Evolutionary conservation across 2,329 filamentous ascomycete species (phyloP), one percentile per base, ranked within the genome.

Genomic region (Ophiostoma quercus): DNA sequence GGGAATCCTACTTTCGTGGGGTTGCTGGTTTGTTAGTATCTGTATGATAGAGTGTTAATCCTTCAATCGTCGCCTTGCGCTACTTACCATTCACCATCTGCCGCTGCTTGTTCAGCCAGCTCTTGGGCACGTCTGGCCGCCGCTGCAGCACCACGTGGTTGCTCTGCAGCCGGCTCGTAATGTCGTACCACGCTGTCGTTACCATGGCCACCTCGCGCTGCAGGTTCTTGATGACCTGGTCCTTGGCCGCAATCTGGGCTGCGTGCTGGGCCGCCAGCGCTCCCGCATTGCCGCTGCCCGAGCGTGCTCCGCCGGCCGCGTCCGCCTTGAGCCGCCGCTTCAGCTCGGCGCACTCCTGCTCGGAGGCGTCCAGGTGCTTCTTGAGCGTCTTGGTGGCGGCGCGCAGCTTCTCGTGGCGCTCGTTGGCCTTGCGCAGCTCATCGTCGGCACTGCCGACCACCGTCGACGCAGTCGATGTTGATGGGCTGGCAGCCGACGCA

Each of bases 61-160:
- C 9, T 47, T 4, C 14, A n/a, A n/a, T n/a, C 43, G 6, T 47
- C 43, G 41, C 41, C 14, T 16, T 14, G 3, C 41, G 1, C 12
- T 16, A 60, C 47, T 54, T 14, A 54, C 43, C 84, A 78, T 89
- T 88, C 74, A 90, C 86, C 82, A 88, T 83, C 77, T 88, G 86
- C 77, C 92, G 86, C 83, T 95, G 92, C 82, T 91, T 93, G 76
- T 91, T 91, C 75, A 96, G 80, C 91, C 91, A 96, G 79, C 91
- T 94, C 79, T 88, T 90, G 16, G 91, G 90, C 74, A 86, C 85
- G 75, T 94, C 91, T 74, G 87, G 87, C 74, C 90, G 85, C 74
- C 92, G 83, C 76, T 93, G 90, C 72, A 96, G 80, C 69, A 92
- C 87, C 60, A 94, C 89, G 72, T 91, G 91, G 77, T 94, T 94